Conservation (phyloP, 345 rosid genomes). For the Odontarrhena argentea region DNA sequence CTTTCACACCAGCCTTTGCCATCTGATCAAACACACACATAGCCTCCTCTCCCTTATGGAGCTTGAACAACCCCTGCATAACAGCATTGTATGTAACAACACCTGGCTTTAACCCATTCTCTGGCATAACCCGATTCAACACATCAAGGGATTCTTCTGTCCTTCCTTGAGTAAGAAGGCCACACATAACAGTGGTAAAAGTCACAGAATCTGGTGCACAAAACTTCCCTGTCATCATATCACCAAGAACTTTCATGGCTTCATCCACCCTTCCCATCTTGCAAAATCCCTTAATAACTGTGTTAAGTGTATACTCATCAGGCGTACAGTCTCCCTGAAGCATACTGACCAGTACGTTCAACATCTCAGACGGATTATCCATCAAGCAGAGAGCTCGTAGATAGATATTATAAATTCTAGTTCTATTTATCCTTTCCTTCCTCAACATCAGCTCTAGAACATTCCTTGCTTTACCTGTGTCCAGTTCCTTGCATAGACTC, state of each 20-base stretch:
- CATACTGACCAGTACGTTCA: constrained; percentile 74
- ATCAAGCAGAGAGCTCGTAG: constrained; percentile 64
- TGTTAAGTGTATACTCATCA: constrained; percentile 78
- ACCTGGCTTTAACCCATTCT: constrained; percentile 55
- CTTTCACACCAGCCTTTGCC: constrained; percentile 50
- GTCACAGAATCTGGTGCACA: constrained; percentile 75
- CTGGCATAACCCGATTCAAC: constrained; percentile 53
- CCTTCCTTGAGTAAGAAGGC: constrained; percentile 64
- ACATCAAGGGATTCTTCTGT: constrained; percentile 59
- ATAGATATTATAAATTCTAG: constrained; percentile 74
- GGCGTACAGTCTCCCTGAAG: constrained; percentile 71
- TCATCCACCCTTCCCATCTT: constrained; percentile 73
- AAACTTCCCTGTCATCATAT: constrained; percentile 76
- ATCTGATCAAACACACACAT: constrained; percentile 54
- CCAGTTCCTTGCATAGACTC: constrained; percentile 63
- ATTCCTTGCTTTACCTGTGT: constrained; percentile 54
- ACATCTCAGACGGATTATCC: constrained; percentile 65
- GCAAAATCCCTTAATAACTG: constrained; percentile 76
- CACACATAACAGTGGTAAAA: constrained; percentile 63
- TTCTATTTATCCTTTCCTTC: constrained; percentile 55
- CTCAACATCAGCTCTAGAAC: constrained; percentile 63
- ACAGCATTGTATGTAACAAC: constrained; percentile 76
- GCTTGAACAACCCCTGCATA: constrained; percentile 62
- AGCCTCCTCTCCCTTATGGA: constrained; percentile 54
- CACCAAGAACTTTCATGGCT: constrained; percentile 67